Base-by-base conservation (phyloP, 805 yeast species). In the Metschnikowia santaceciliae region DNA sequence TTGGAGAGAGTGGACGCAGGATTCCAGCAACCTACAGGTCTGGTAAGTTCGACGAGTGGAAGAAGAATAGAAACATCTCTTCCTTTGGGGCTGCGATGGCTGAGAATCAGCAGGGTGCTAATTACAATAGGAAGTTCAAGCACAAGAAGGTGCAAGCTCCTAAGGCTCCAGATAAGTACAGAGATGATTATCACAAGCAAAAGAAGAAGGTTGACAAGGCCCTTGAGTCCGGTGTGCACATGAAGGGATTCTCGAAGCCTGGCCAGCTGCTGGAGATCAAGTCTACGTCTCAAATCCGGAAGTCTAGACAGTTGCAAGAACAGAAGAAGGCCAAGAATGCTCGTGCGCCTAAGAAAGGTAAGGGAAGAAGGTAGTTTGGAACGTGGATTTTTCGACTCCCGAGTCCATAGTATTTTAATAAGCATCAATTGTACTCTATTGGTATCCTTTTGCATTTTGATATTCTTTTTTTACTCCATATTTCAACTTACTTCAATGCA, bases 21-120 rank as follows among this genome's bases (percentile, higher is more conserved):
- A 82, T 94, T 45, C 97, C 98, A 6, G 98, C 99, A 1, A 79
- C 94, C 13, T 90, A 84, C 71, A 79, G 88, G 63, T 84, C 96
- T 2, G 99, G 99, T 42, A 83, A 89, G 57, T 94, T 82, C 63
- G 98, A 91, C 49, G 86, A 84, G 40, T 94, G 99, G 99, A 87
- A 87, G 65, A 78, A 83, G 56, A 81, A 83, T 36, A 80, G 90
- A 66, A 81, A 78, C 57, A 62, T 82, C 42, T 75, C 77, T 48
- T 72, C 86, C 0, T 64, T 72, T 56, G 51, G 50, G 10, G 42
- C 42, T 3, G 55, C 50, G 10, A 47, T 45, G 45, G 49, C 56
- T 14, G 58, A 56, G 23, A 64, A 61, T 11, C 52, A 62, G 15
- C 36, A 43, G 17, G 42, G 30, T 6, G 66, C 61, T 35, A 63